A percentile compares a stretch with the other conserved stretches of the same genome.
Evolutionary conservation across 2,329 filamentous ascomycete species (phyloP).

Genomic region (Bipolaris zeicola): DNA sequence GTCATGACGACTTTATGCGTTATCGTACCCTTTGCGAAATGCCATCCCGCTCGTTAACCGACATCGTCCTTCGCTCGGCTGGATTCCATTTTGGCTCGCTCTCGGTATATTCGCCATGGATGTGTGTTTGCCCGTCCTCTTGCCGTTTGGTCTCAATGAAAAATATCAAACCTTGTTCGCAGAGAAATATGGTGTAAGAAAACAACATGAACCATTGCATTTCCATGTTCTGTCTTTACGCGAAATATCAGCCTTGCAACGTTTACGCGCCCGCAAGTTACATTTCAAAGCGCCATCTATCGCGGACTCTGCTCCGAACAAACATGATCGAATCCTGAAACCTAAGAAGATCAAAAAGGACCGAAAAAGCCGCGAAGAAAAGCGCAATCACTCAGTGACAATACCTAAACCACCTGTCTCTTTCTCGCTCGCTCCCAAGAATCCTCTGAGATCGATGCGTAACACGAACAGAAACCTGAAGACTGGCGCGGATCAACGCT

Average conservation of each 20-base stretch:
- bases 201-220: not conserved
- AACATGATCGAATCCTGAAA: not conserved
- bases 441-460: not conserved
- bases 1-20: not conserved
- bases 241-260: not conserved
- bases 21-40: not conserved
- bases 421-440: not conserved
- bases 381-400: not conserved
- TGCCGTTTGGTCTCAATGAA: constrained; percentile 18
- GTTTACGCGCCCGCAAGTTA: not conserved
- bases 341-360: constrained; percentile 1
- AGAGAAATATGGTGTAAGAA: not conserved
- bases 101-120: constrained; percentile 3
- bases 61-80: not conserved
- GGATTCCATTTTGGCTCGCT: constrained; percentile 27
- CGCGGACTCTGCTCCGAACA: not conserved
- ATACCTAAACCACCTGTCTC: not conserved
- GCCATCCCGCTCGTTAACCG: not conserved
- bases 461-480: not conserved
- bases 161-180: not conserved
- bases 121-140: constrained; percentile 4
- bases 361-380: not conserved
- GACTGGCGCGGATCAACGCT: not conserved
- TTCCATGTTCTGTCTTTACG: not conserved
- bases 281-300: not conserved